These are phyloP conservation scores for Trypanosomatidae sp. DNA, from an alignment of 208 protist genomes.

Conservation along the genomic window DNA sequence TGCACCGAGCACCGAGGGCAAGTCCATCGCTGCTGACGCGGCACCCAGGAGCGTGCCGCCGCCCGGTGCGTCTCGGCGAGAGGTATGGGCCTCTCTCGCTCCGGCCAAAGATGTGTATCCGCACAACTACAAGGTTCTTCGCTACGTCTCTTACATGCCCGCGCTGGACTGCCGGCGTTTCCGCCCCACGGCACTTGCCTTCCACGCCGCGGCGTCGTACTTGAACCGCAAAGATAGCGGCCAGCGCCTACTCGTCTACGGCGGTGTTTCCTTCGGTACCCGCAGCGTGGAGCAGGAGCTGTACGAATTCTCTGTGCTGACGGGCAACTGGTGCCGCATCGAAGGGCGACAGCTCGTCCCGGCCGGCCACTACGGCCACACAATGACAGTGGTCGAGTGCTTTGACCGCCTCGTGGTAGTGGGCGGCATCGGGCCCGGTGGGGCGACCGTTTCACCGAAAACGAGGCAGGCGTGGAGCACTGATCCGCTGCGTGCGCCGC, in stretches of 20 bases:
- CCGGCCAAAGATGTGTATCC: constrained; percentile 30
- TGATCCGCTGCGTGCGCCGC: constrained; percentile 29
- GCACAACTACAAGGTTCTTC: constrained; percentile 58
- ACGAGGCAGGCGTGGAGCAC: constrained; percentile 7
- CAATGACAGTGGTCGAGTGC: constrained; percentile 50
- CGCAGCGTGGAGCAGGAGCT: constrained; percentile 62
- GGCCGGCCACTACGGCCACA: constrained; percentile 77
- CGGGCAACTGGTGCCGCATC: constrained; percentile 71
- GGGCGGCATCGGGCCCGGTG: constrained; percentile 76
- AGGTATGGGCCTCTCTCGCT: constrained; percentile 73
- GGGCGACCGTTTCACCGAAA: constrained; percentile 10
- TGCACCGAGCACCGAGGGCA: not conserved
- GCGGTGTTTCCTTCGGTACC: constrained; percentile 42
- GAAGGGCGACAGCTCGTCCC: constrained; percentile 76
- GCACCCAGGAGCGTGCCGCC: not conserved
- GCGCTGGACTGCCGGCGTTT: constrained; percentile 57
- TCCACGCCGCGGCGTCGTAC: constrained; percentile 65
- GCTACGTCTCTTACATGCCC: constrained; percentile 62
- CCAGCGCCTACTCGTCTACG: constrained; percentile 83
- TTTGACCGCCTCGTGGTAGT: constrained; percentile 67
- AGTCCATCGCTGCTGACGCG: constrained; percentile 16
- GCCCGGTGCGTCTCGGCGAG: constrained; percentile 37
- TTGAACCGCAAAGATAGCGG: constrained; percentile 48
- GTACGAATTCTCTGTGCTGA: constrained; percentile 85
- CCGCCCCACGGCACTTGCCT: constrained; percentile 60